Base-by-base conservation (phyloP, 2,329 filamentous ascomycete genomes). In the Leptographium radiaticola region DNA sequence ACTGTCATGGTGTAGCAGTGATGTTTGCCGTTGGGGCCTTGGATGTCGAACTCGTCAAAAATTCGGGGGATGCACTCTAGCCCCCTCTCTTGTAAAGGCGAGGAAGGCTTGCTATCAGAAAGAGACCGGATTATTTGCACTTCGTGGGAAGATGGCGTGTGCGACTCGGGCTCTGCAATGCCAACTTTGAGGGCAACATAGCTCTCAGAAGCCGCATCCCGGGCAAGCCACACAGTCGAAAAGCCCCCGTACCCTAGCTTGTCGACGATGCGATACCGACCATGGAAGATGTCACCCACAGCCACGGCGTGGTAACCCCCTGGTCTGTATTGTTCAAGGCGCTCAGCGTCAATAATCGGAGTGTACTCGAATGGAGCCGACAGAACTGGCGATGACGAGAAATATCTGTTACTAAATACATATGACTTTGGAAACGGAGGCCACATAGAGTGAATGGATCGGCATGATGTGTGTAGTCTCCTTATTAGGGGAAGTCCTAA, bases 151-250 rank as follows among this genome's bases (percentile, higher is more conserved):
- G n/a, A n/a, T n/a, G n/a, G n/a, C n/a, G n/a, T n/a, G n/a, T n/a
- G n/a, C n/a, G n/a, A n/a, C n/a, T n/a, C n/a, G n/a, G n/a, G n/a
- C n/a, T n/a, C 47, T 20, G 47, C 5, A 20, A 39, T 39, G 11
- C 47, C 47, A 13, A 49, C 36, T 39, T 55, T 55, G 6, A 55
- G 33, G 9, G 50, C 46, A n/a, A 49, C 50, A 39, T 51, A 55
- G 25, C 50, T 12, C 7, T 53, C 12, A 6, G n/a, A n/a, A 18
- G 13, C 2, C 8, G 18, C 20, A 51, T 70, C 64, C 6, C 61
- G 60, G 43, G 68, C 71, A 39, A 74, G 66, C 73, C 70, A 75
- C 47, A 74, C 68, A 9, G 70, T 75, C 8, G 70, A 70, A 58
- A 62, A 73, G 4, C 67, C 66, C 31, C 73, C 71, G 39, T 65